Evolutionary conservation across 805 yeast genomes (phyloP).

Genomic region (Lipomyces spencermartinsiae): DNA sequence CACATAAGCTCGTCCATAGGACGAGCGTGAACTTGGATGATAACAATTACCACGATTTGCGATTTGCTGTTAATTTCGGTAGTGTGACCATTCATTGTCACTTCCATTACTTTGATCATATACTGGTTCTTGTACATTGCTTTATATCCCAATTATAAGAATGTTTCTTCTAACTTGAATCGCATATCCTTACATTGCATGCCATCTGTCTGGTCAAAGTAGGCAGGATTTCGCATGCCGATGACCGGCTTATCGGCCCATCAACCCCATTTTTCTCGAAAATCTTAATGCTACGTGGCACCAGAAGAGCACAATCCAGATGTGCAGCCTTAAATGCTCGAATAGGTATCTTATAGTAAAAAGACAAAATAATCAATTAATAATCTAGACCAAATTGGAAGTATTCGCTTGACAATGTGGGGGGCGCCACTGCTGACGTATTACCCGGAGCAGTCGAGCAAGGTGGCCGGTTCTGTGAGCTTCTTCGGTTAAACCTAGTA

Average conservation of each 20-base stretch:
- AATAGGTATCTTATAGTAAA: neutral
- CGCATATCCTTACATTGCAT: no score
- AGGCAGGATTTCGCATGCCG: no score
- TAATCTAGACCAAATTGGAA: neutral
- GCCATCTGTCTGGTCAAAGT: no score
- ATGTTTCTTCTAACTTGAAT: neutral
- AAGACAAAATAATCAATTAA: no score
- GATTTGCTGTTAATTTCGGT: neutral
- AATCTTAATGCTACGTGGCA: no score
- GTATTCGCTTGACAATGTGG: neutral
- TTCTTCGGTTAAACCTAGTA: neutral
- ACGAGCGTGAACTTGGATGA: neutral
- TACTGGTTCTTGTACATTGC: neutral
- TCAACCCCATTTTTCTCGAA: no score
- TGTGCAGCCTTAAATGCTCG: neutral
- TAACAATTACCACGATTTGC: neutral
- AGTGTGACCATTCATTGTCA: neutral
- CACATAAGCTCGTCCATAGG: neutral
- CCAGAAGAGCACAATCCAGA: neutral
- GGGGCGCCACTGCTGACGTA: neutral
- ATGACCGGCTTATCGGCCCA: no score
- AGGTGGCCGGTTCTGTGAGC: slow-evolving; percentile 1
- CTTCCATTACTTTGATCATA: neutral
- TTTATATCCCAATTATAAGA: neutral
- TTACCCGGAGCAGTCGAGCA: neutral